phyloP scores from a whole-genome alignment of 1,284 basidiomycete genomes.

The Irpex rosettiformis region DNA sequence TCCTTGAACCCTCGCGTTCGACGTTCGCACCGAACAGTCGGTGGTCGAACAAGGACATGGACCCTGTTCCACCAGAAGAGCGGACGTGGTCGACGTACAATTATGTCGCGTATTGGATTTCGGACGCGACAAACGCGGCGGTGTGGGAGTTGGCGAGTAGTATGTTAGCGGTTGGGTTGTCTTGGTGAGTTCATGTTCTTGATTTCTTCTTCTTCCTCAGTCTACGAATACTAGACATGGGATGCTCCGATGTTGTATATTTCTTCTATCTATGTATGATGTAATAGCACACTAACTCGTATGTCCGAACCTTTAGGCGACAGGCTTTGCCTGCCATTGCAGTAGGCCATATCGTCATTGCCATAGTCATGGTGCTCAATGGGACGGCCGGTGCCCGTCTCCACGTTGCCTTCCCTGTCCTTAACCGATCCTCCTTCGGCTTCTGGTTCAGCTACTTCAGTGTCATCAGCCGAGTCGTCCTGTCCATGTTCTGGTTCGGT shows the following conservation, averaged over 20 bases:
- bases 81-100: slow-evolving; percentile 64
- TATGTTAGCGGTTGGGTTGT: slow-evolving; percentile 64
- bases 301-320: slow-evolving; percentile 40
- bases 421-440: slow-evolving; percentile 75
- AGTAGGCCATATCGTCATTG: slow-evolving; percentile 57
- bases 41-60: slow-evolving; percentile 76
- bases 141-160: slow-evolving; percentile 49
- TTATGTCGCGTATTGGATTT: slow-evolving; percentile 64
- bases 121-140: slow-evolving; percentile 52
- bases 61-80: slow-evolving; percentile 55
- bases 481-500: slow-evolving; percentile 80
- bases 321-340: slow-evolving; percentile 65
- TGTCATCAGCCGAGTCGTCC: slow-evolving; percentile 67
- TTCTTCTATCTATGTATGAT: neutral
- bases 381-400: slow-evolving; percentile 72
- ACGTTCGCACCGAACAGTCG: slow-evolving; percentile 47
- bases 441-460: slow-evolving; percentile 79
- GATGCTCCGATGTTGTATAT: too few relatives aligned
- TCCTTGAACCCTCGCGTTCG: slow-evolving; percentile 43
- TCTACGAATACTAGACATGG: too few relatives aligned
- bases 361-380: slow-evolving; percentile 58
- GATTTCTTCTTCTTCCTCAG: neutral
- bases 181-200: slow-evolving; percentile 39
- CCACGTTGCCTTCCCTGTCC: slow-evolving; percentile 67
- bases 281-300: neutral